Percentiles rank a stretch among this genome's conserved stretches.
Conservation (phyloP, 495 filamentous ascomycete species). For the Aspergillus leporis region DNA sequence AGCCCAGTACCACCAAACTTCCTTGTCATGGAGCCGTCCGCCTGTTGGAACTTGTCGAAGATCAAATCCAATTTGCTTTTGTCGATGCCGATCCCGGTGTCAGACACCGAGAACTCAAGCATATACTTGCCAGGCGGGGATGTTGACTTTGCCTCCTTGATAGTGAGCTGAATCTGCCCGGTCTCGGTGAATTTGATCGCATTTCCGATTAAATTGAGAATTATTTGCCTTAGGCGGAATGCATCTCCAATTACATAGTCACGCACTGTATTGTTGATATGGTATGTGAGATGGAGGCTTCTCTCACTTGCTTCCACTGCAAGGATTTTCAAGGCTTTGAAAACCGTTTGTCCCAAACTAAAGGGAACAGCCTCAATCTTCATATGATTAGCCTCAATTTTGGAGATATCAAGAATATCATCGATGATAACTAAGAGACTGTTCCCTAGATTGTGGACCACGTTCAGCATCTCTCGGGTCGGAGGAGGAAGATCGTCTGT, state of each 20-base stretch:
- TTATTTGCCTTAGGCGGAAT: constrained; percentile 94
- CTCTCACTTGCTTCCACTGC: constrained; percentile 96
- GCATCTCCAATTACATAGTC: constrained; percentile 97
- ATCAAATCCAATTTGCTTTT: constrained; percentile 95
- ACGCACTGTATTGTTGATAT: constrained; percentile 89
- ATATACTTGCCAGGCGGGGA: constrained; percentile 78
- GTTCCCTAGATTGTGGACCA: constrained; percentile 96
- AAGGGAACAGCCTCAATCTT: constrained; percentile 98
- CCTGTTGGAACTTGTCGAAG: constrained; percentile 99
- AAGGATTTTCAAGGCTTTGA: constrained; percentile 95
- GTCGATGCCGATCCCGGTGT: constrained; percentile 97
- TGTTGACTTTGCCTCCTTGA: constrained; percentile 69
- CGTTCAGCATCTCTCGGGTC: constrained; percentile 97
- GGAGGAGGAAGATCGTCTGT: constrained; percentile 88
- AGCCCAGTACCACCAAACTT: constrained; percentile 97
- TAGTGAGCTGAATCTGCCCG: constrained; percentile 92
- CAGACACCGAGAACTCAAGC: constrained; percentile 96
- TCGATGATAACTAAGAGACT: constrained; percentile 98
- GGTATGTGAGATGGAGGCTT: constrained; percentile 88
- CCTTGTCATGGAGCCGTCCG: constrained; percentile 94
- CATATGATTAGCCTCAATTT: constrained; percentile 99
- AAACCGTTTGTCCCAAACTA: constrained; percentile 90
- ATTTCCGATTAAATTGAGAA: constrained; percentile 60
- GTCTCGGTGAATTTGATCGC: constrained; percentile 93
- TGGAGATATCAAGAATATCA: constrained; percentile 97